phyloP scores from a whole-genome alignment of 768 basidiomycete species.

The Panus rudis region DNA sequence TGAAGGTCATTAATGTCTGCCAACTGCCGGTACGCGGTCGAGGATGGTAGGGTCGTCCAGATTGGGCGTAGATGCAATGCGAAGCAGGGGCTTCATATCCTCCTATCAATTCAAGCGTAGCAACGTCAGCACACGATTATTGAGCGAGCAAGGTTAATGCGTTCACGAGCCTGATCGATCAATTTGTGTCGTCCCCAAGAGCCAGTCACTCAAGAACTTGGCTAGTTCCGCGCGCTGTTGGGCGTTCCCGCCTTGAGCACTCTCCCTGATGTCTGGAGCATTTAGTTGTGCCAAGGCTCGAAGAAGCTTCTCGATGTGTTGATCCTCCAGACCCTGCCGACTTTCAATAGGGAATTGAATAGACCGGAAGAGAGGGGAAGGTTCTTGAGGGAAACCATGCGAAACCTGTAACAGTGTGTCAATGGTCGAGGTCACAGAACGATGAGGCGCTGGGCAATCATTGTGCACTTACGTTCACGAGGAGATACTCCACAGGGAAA shows the following conservation, averaged over 20 bases:
- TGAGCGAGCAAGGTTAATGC: too few relatives aligned
- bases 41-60: constrained; percentile 56
- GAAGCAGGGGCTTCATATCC: constrained; percentile 63
- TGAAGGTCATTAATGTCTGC: constrained; percentile 80
- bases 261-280: constrained; percentile 49
- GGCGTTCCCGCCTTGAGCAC: constrained; percentile 34
- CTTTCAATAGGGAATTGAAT: constrained; percentile 81
- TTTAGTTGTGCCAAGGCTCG: constrained; percentile 47
- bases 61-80: constrained; percentile 54
- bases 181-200: constrained; percentile 77
- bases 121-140: too few relatives aligned
- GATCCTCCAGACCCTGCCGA: constrained; percentile 80
- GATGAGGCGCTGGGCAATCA: too few relatives aligned
- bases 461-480: constrained; percentile 73
- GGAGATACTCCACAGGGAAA: constrained; percentile 96
- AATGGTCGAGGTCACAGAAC: too few relatives aligned
- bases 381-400: constrained; percentile 89
- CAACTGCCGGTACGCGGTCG: constrained; percentile 66
- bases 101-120: constrained; percentile 35
- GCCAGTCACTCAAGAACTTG: constrained; percentile 90
- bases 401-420: constrained; percentile 57
- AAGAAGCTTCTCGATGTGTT: constrained; percentile 65
- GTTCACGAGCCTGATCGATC: constrained; percentile 64
- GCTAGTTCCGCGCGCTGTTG: constrained; percentile 58
- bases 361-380: constrained; percentile 75